A percentile compares a stretch with the other conserved stretches of the same genome.
Evolutionary conservation across 495 filamentous ascomycete genomes (phyloP).

Genomic region (Aspergillus incahuasiensis): DNA sequence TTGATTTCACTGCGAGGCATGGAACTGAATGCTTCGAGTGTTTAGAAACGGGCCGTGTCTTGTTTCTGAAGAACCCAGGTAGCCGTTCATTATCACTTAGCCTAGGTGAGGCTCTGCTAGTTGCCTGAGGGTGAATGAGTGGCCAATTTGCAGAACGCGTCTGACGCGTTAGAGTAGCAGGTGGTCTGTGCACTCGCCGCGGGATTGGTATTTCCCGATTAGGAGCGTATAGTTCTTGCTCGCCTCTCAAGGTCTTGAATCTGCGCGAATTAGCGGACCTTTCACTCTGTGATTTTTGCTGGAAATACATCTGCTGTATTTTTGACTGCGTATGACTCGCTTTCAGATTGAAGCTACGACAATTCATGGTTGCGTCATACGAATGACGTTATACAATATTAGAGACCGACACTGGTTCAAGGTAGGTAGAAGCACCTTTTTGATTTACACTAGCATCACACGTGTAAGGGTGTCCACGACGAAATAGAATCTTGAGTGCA

Average conservation of each 20-base stretch:
- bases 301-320: too few species aligned
- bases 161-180: not conserved
- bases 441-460: not conserved
- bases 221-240: not conserved
- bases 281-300: too few species aligned
- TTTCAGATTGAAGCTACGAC: not conserved
- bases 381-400: not conserved
- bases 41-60: not conserved
- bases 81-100: conserved; percentile 2
- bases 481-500: not conserved
- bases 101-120: not conserved
- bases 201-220: not conserved
- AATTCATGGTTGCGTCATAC: not conserved
- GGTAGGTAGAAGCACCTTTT: not conserved
- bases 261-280: too few species aligned
- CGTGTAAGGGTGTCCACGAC: not conserved
- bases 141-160: conserved; percentile 9
- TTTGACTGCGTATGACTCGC: too few species aligned
- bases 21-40: not conserved
- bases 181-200: conserved; percentile 7
- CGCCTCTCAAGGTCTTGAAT: too few species aligned
- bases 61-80: not conserved
- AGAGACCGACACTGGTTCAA: not conserved
- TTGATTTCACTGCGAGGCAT: conserved; percentile 13
- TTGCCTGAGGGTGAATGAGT: not conserved